Conservation (phyloP, 2,329 filamentous ascomycete species). For the Arthrobotrys sphaeroides region DNA sequence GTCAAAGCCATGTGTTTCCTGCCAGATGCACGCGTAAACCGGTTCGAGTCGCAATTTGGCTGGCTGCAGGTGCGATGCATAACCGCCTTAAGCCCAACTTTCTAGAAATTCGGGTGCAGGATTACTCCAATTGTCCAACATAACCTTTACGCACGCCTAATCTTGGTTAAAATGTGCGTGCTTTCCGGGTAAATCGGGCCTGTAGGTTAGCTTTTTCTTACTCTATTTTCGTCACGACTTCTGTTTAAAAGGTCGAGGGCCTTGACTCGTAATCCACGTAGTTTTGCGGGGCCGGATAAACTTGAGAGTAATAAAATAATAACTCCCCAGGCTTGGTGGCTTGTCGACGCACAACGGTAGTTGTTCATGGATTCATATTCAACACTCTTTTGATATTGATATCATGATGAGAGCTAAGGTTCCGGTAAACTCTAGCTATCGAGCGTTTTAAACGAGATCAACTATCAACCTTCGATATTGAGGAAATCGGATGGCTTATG, state of each 20-base stretch:
- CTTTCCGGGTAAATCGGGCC: constrained; percentile 27
- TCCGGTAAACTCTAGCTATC: no score
- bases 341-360: no score
- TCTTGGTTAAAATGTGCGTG: constrained; percentile 42
- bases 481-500: no score
- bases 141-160: constrained; percentile 31
- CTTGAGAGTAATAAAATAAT: constrained; percentile 46
- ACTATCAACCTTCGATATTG: no score
- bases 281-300: constrained; percentile 31
- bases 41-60: background rate
- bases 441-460: no score
- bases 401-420: no score
- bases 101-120: constrained; percentile 37
- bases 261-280: constrained; percentile 8
- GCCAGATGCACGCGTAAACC: background rate
- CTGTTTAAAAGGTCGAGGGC: background rate
- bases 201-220: no score
- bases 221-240: constrained; percentile 27
- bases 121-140: background rate
- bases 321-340: constrained; percentile 31
- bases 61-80: constrained; percentile 10
- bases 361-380: no score
- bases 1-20: constrained; percentile 5
- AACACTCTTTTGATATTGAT: no score
- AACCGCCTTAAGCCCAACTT: constrained; percentile 17